Base-by-base conservation (phyloP, 495 filamentous ascomycete genomes). In the Trichoderma virens region DNA sequence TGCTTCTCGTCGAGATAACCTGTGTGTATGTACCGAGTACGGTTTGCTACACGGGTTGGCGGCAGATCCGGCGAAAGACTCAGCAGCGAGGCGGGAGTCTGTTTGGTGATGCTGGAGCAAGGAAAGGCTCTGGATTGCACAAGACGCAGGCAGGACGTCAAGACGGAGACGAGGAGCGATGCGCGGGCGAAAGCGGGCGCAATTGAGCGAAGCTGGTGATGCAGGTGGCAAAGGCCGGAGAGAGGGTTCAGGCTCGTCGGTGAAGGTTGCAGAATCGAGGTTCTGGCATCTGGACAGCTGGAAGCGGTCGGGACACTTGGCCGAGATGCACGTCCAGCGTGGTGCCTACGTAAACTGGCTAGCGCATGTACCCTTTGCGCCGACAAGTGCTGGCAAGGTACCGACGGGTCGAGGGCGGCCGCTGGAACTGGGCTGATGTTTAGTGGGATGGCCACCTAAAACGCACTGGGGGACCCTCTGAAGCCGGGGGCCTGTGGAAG, bases 231-330 rank as follows among this genome's bases (percentile, higher is more conserved):
- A 56, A 56, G 25, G 23, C 11, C 11, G 23, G 23, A 27, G 27
- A 30, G 20, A 16, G 8, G 51, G 9, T 47, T 27, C 51, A 56
- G 51, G 47, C 23, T 30, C 51, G 51, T 56, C 51, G 51, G 51
- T 56, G 51, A 56, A 30, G 51, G 51, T 56, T 56, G 51, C 27
- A 56, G 51, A 56, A 56, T 56, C 51, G 51, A 56, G 51, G 51
- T 56, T 56, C 25, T 56, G 51, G 51, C 18, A 14, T 56, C 51
- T 56, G 51, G 51, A 27, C 51, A 56, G 51, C 51, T 56, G 51
- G 51, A 56, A 27, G 51, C 51, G 51, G 51, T 56, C 51, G 51
- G 51, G 51, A 56, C 51, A 56, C 51, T 56, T 56, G 51, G 51
- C 27, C 51, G 27, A 56, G 51, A 27, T 56, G 51, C 23, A 30